Conservation (phyloP, 2,329 filamentous ascomycete species). For the Lecanosticta acicola region DNA sequence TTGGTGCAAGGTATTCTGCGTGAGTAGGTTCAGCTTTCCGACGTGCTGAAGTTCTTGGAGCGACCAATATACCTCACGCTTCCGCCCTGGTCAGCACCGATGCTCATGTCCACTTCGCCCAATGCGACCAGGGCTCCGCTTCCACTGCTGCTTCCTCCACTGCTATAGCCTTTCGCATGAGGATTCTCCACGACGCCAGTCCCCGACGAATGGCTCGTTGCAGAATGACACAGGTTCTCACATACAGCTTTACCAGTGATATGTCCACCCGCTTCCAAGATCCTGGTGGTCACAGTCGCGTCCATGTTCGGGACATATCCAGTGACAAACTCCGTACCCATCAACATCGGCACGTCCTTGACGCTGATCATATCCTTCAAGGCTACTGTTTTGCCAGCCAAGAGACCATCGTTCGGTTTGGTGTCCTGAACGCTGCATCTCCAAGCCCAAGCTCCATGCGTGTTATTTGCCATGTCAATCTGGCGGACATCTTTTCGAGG, state of each 20-base stretch:
- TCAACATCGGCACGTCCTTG: constrained; percentile 40
- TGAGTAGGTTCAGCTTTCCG: neutral
- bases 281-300: constrained; percentile 42
- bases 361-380: constrained; percentile 48
- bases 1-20: constrained; percentile 33
- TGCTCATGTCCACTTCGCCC: constrained; percentile 35
- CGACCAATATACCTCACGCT: constrained; percentile 30
- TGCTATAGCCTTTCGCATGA: constrained; percentile 41
- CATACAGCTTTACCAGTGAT: constrained; percentile 45
- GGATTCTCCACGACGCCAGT: constrained; percentile 40
- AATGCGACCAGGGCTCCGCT: constrained; percentile 40
- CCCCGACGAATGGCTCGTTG: constrained; percentile 18
- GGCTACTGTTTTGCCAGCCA: constrained; percentile 38
- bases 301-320: constrained; percentile 37
- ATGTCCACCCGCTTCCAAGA: constrained; percentile 40
- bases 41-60: neutral
- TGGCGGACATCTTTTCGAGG: constrained; percentile 34
- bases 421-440: constrained; percentile 35
- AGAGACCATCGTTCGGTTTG: constrained; percentile 23
- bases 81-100: constrained; percentile 38
- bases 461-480: constrained; percentile 32
- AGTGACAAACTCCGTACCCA: constrained; percentile 41
- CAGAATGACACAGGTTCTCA: constrained; percentile 39
- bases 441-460: constrained; percentile 42
- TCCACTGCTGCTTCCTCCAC: constrained; percentile 46